These are phyloP conservation scores for Aspergillus carbonarius DNA, from an alignment of 2,329 filamentous ascomycete species.

Conservation along the genomic window DNA sequence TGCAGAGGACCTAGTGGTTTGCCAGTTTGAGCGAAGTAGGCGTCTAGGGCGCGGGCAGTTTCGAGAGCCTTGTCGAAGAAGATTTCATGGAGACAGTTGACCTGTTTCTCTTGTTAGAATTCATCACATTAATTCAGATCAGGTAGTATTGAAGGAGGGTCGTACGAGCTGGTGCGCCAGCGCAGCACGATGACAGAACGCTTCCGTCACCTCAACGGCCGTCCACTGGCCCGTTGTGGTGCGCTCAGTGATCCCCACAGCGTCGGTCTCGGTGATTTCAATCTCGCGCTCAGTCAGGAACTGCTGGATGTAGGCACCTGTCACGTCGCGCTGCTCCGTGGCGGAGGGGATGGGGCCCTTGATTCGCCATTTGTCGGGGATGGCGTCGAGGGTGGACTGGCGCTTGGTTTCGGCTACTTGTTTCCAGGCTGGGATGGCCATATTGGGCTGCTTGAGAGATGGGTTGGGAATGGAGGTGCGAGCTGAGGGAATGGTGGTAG, in stretches of 20 bases:
- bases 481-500: not conserved
- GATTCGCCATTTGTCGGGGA: slow-evolving; percentile 59
- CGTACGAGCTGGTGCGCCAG: slow-evolving; percentile 59
- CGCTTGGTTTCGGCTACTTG: slow-evolving; percentile 53
- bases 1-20: slow-evolving; percentile 59
- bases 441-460: not conserved
- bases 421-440: slow-evolving; percentile 47
- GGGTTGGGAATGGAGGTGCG: not conserved
- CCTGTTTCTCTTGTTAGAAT: slow-evolving; percentile 16
- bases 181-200: slow-evolving; percentile 58
- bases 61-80: slow-evolving; percentile 55
- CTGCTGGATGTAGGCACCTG: slow-evolving; percentile 56
- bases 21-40: slow-evolving; percentile 43
- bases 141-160: not conserved
- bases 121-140: not conserved
- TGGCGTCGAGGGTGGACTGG: slow-evolving; percentile 52
- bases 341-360: slow-evolving; percentile 46
- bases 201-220: slow-evolving; percentile 55
- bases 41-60: slow-evolving; percentile 51
- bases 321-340: slow-evolving; percentile 57
- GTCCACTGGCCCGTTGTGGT: slow-evolving; percentile 57
- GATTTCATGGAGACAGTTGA: slow-evolving; percentile 55
- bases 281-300: slow-evolving; percentile 56
- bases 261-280: slow-evolving; percentile 61
- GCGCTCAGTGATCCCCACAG: slow-evolving; percentile 55